These are phyloP conservation scores for Testicularia cyperi DNA, from an alignment of 1,284 basidiomycete genomes.

Conservation along the genomic window DNA sequence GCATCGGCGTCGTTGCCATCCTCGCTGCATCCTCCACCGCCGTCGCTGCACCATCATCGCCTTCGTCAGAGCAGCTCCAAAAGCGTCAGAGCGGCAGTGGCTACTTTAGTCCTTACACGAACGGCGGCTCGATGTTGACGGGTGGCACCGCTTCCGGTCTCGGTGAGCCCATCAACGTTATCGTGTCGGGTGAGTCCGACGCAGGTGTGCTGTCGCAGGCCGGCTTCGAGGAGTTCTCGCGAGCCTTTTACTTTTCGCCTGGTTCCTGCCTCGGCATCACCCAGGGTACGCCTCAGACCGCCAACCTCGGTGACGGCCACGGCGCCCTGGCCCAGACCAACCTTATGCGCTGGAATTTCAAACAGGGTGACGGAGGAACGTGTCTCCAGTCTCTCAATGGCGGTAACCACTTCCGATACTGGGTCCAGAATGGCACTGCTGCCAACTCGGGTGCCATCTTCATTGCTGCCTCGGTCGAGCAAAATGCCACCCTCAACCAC, in stretches of 20 bases:
- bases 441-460: slow-evolving; percentile 51
- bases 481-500: slow-evolving; percentile 35
- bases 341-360: slow-evolving; percentile 47
- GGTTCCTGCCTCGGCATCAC: slow-evolving; percentile 52
- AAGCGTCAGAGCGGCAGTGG: slow-evolving; percentile 7
- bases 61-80: not conserved
- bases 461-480: slow-evolving; percentile 51
- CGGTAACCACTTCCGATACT: slow-evolving; percentile 57
- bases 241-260: slow-evolving; percentile 42
- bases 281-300: slow-evolving; percentile 46
- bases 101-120: slow-evolving; percentile 15
- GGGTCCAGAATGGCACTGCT: slow-evolving; percentile 50
- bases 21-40: too few relatives aligned
- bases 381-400: slow-evolving; percentile 50
- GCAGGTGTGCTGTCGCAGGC: slow-evolving; percentile 30
- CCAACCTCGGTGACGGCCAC: slow-evolving; percentile 57
- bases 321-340: slow-evolving; percentile 46
- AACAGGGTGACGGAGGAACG: slow-evolving; percentile 40
- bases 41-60: too few relatives aligned
- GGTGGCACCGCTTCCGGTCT: slow-evolving; percentile 13
- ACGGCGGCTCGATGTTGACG: slow-evolving; percentile 33
- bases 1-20: too few relatives aligned
- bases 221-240: slow-evolving; percentile 43
- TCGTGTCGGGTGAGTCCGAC: slow-evolving; percentile 48
- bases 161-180: slow-evolving; percentile 56